A percentile compares a stretch with the other conserved stretches of the same genome.
phyloP scores from a whole-genome alignment of 108 stramenopile species.

The Aurantiochytrium sp. region DNA sequence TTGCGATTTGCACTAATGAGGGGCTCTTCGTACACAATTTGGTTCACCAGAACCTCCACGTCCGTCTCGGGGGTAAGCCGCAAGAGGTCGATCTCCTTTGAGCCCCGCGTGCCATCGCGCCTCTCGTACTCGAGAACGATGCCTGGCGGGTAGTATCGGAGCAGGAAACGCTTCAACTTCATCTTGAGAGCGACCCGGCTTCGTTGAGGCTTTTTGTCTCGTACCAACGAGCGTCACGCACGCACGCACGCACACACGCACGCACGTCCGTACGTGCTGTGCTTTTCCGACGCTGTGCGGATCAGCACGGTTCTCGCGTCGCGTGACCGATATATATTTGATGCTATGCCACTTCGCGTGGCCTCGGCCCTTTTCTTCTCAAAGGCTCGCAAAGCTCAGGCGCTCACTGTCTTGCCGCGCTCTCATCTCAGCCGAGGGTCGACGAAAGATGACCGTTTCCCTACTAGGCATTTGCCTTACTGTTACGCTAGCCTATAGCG shows the following conservation, averaged over 20 bases:
- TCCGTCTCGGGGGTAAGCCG: slow-evolving; percentile 52
- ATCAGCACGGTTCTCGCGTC: too few relatives aligned
- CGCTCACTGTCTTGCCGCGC: too few relatives aligned
- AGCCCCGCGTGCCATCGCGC: slow-evolving; percentile 48
- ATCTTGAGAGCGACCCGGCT: slow-evolving; percentile 17
- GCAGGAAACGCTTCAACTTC: slow-evolving; percentile 53
- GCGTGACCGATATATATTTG: too few relatives aligned
- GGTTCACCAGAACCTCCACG: slow-evolving; percentile 47
- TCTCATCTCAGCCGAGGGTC: too few relatives aligned
- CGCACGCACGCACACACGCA: too few relatives aligned
- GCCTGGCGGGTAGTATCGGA: slow-evolving; percentile 60
- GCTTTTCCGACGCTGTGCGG: too few relatives aligned
- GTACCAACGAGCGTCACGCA: too few relatives aligned
- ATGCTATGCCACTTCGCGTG: too few relatives aligned
- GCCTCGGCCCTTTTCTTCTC: not conserved
- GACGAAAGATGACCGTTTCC: not conserved
- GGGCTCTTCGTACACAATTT: slow-evolving; percentile 58
- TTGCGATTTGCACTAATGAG: slow-evolving; percentile 47
- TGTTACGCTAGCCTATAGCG: too few relatives aligned
- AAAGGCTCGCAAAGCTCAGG: not conserved
- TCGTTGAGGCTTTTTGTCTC: too few relatives aligned
- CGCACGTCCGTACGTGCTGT: too few relatives aligned
- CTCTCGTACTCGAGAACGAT: slow-evolving; percentile 59
- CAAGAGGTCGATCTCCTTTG: slow-evolving; percentile 59
- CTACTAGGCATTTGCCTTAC: too few relatives aligned